Conservation (phyloP, 2,329 filamentous ascomycete genomes). For the Dothideomycetidae sp. region DNA sequence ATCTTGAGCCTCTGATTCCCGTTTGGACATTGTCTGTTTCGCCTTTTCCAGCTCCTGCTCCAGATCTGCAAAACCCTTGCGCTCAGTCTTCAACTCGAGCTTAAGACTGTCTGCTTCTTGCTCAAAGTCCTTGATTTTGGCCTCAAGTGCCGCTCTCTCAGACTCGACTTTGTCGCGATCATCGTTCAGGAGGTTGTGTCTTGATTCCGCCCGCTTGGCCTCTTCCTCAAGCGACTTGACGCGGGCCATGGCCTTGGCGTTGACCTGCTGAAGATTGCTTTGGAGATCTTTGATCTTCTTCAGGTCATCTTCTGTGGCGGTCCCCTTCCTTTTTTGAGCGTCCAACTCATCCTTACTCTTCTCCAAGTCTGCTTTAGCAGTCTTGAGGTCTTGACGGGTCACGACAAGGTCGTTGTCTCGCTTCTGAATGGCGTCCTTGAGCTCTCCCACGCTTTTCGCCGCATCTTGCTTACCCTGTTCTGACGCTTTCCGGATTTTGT, state of each 20-base stretch:
- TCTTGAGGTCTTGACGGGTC: conserved; percentile 14
- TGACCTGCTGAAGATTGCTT: conserved; percentile 13
- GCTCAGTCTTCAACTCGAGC: conserved; percentile 12
- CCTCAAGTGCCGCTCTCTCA: conserved; percentile 15
- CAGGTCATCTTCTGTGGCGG: conserved; percentile 17
- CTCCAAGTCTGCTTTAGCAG: conserved; percentile 8
- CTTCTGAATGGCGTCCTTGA: conserved; percentile 3
- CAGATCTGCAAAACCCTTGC: conserved; percentile 12
- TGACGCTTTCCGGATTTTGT: conserved; percentile 13
- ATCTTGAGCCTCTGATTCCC: conserved; percentile 5
- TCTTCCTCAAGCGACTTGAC: conserved; percentile 15
- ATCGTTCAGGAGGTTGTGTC: conserved; percentile 12
- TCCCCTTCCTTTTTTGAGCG: conserved; percentile 13
- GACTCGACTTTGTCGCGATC: conserved; percentile 16
- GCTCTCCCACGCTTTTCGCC: conserved; percentile 3
- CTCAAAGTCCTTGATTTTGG: conserved; percentile 30
- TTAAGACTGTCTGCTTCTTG: conserved; percentile 16
- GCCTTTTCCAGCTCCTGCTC: conserved; percentile 9
- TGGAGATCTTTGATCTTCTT: conserved; percentile 23
- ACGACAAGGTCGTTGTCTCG: conserved; percentile 17
- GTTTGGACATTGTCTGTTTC: not conserved
- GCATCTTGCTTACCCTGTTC: conserved; percentile 11
- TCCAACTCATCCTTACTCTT: conserved; percentile 12
- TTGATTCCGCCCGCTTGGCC: conserved; percentile 5
- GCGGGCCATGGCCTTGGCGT: conserved; percentile 12